Evolutionary conservation across 1,284 basidiomycete species (phyloP).

Genomic region (Lentinula novae-zelandiae): DNA sequence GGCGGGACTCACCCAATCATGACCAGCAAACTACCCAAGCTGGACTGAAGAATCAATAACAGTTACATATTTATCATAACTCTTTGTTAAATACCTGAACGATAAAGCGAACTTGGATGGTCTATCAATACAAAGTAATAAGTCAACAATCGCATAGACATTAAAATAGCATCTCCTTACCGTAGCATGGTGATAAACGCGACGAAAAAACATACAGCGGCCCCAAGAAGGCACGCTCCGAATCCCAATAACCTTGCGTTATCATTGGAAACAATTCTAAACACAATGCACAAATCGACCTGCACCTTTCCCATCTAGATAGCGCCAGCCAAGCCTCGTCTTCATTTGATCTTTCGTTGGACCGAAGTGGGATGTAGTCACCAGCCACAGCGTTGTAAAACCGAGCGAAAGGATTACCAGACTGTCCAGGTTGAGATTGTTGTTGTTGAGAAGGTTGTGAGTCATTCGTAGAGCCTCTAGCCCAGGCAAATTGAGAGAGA

Average conservation of each 20-base stretch:
- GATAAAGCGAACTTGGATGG: slow-evolving; percentile 88
- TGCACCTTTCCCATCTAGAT: slow-evolving; percentile 84
- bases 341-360: slow-evolving; percentile 82
- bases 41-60: slow-evolving; percentile 25
- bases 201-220: slow-evolving; percentile 92
- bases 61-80: background rate
- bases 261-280: background rate
- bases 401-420: slow-evolving; percentile 60
- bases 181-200: slow-evolving; percentile 87
- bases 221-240: slow-evolving; percentile 85
- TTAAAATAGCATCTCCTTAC: slow-evolving; percentile 22
- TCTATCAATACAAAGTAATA: slow-evolving; percentile 29
- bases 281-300: background rate
- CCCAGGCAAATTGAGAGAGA: slow-evolving; percentile 85
- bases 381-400: slow-evolving; percentile 72
- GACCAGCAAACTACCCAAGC: slow-evolving; percentile 79
- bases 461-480: slow-evolving; percentile 71
- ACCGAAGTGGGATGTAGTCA: slow-evolving; percentile 87
- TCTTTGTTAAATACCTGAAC: slow-evolving; percentile 52
- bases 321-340: slow-evolving; percentile 96
- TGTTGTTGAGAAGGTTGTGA: slow-evolving; percentile 40
- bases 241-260: slow-evolving; percentile 83
- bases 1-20: slow-evolving; percentile 72
- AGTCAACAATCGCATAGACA: background rate
- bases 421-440: slow-evolving; percentile 19